Base-by-base conservation (phyloP, 345 rosid species). In the Citrus hindsii region DNA sequence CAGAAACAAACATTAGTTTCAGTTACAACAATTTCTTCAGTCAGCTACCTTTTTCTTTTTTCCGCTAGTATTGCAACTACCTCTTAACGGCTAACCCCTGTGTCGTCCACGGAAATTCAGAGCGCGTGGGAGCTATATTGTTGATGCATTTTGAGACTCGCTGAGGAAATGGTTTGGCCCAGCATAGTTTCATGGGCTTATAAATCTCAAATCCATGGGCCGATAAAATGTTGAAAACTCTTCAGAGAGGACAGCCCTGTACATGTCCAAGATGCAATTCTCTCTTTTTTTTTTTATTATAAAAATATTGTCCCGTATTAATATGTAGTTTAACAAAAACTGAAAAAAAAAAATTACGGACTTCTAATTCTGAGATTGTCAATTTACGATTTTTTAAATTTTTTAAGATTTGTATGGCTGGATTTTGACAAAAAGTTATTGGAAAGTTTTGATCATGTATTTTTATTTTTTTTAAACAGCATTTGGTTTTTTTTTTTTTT, bases 1-100 rank as follows among this genome's bases (percentile, higher is more conserved):
- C 76, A 22, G 28, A 59, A 59, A 76, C 64, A 59, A 83, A 74
- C 85, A 82, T 85, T 30, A 62, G 81, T 25, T 22, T 32, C 66
- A 25, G 51, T 46, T 46, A 12, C 14, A 46, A 13, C 16, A 12
- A 7, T 24, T 58, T 72, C 76, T 35, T 3, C n/a, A 4, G 28
- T 38, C 59, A 2, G 12, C 25, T 0, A 56, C 61, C 61, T 56
- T 21, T 25, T 27, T n/a, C 61, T 37, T 21, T 27, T 27, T 38
- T 10, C 59, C 4, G 59, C 32, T 22, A 6, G 65, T 10, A 1
- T 30, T 22, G 18, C 9, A 1, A 56, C 42, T 2, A 42, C 12
- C 32, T 35, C 59, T 13, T 24, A 22, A 59, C 53, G 33, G 25
- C 67, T 30, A 21, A 30, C 12, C n/a, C 75, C 1, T 4, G 75